Evolutionary conservation across 495 filamentous ascomycete genomes (phyloP).

Genomic region (Articulospora tetracladia): DNA sequence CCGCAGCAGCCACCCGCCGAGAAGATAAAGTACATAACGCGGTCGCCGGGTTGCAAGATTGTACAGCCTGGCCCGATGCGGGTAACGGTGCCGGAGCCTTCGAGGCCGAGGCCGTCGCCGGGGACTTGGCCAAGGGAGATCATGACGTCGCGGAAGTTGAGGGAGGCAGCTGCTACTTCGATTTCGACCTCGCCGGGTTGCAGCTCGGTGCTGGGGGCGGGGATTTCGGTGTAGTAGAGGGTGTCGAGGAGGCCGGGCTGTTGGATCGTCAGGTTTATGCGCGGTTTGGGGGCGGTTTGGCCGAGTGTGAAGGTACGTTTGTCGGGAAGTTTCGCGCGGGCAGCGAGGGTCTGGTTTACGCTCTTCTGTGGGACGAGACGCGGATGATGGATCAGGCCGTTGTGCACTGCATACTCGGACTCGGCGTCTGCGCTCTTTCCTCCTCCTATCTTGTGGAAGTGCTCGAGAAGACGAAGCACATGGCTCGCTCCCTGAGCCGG

Average conservation of each 20-base stretch:
- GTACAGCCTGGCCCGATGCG: conserved; percentile 4
- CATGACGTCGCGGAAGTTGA: conserved; percentile 40
- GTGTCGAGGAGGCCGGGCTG: background rate
- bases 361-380: no score
- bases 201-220: no score
- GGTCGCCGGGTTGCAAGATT: conserved; percentile 29
- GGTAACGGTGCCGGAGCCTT: background rate
- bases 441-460: no score
- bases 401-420: no score
- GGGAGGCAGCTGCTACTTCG: conserved; percentile 30
- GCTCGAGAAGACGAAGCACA: no score
- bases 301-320: background rate
- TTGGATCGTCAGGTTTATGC: background rate
- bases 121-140: conserved; percentile 28
- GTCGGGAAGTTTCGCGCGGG: no score
- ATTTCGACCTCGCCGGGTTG: conserved; percentile 36
- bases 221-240: background rate
- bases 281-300: background rate
- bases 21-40: conserved; percentile 25
- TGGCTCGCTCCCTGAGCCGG: no score
- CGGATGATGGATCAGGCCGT: no score
- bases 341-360: no score
- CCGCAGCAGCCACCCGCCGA: conserved; percentile 29
- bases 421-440: no score
- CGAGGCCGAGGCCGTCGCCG: background rate